Conservation (phyloP, 805 yeast genomes). For the Nematodospora valgi region DNA sequence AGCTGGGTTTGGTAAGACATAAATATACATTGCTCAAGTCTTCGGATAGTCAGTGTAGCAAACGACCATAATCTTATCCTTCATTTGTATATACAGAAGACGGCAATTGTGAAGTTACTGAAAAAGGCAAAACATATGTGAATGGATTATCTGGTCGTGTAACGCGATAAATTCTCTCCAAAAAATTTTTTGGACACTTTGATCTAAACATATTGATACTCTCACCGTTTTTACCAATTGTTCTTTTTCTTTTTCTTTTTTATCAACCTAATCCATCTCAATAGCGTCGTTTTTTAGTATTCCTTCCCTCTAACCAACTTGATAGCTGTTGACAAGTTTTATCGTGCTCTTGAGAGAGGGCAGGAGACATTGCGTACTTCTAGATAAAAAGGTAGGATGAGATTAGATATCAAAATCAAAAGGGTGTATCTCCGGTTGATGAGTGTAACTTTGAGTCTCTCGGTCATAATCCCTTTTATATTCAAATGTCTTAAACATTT, state of each 20-base stretch:
- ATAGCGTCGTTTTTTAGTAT: conserved; percentile 17
- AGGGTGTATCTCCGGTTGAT: conserved; percentile 55
- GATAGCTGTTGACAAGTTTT: conserved; percentile 16
- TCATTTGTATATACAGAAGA: no score
- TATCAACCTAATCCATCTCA: conserved; percentile 13
- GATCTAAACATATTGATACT: no score
- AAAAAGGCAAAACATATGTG: no score
- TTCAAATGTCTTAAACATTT: conserved; percentile 9
- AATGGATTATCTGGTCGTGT: no score
- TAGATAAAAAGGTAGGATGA: conserved; percentile 1
- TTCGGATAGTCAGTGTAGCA: no score
- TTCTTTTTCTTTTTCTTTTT: conserved; percentile 3
- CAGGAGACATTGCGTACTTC: conserved; percentile 7
- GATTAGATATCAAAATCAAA: conserved; percentile 8
- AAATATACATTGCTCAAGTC: no score
- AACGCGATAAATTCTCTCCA: no score
- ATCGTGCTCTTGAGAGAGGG: conserved; percentile 1
- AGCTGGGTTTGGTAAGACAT: no score
- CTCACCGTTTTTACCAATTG: no score
- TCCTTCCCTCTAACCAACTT: conserved; percentile 13
- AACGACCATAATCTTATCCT: no score
- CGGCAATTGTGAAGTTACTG: no score
- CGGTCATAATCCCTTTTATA: conserved; percentile 52
- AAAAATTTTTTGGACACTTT: no score
- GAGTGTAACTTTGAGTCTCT: conserved; percentile 42